A percentile compares a stretch with the other conserved stretches of the same genome.
Conservation (phyloP, 208 protist genomes). For the Wallacemonas sp. region DNA sequence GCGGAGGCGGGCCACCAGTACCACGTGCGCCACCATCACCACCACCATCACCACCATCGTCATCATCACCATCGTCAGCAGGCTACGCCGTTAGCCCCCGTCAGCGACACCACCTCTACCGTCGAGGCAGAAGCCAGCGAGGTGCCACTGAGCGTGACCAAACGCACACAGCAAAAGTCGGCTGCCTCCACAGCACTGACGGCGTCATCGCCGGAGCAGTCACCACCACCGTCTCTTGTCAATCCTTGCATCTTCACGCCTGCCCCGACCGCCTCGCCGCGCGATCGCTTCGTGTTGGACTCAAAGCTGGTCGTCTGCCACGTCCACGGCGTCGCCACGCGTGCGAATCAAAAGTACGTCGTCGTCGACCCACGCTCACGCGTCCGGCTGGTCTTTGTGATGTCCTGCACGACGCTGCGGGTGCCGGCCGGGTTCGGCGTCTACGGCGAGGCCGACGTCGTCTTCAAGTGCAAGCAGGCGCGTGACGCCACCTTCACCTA, state of each 20-base stretch:
- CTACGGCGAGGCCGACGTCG: slow-evolving; percentile 66
- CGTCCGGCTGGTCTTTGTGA: slow-evolving; percentile 74
- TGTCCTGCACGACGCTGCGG: slow-evolving; percentile 48
- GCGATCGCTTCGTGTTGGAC: slow-evolving; percentile 41
- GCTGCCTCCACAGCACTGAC: background rate
- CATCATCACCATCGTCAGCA: background rate
- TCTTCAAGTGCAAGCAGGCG: slow-evolving; percentile 86
- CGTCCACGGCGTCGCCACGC: slow-evolving; percentile 59
- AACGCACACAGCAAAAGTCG: background rate
- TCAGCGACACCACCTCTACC: background rate
- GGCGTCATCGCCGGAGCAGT: background rate
- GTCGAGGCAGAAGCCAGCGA: background rate
- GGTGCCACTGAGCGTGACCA: background rate
- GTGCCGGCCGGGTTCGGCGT: slow-evolving; percentile 43
- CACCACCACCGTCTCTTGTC: no score
- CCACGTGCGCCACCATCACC: slow-evolving; percentile 5
- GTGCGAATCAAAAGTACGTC: slow-evolving; percentile 64
- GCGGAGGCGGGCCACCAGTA: slow-evolving; percentile 8
- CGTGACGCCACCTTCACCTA: slow-evolving; percentile 79
- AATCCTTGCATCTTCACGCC: slow-evolving; percentile 9
- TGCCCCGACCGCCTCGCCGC: background rate
- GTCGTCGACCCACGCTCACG: slow-evolving; percentile 80
- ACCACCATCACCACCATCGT: slow-evolving; percentile 23
- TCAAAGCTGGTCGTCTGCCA: slow-evolving; percentile 72
- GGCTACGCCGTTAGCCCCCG: background rate